phyloP scores from a whole-genome alignment of 2,329 filamentous ascomycete species.

The Fusarium avenaceum region DNA sequence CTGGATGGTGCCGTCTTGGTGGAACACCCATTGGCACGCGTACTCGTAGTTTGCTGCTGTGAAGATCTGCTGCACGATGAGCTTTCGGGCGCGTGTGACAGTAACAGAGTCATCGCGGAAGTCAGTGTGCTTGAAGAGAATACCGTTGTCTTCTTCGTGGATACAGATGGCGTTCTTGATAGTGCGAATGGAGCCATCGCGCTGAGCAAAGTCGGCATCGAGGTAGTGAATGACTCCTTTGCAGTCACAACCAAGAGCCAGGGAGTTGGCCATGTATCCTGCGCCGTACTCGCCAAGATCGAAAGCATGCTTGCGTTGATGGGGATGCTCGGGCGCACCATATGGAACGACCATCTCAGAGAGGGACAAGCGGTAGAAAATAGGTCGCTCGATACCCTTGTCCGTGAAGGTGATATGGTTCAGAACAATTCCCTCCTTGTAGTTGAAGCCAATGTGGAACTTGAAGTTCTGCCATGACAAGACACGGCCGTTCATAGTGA shows the following conservation, averaged over 20 bases:
- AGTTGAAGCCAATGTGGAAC: conserved; percentile 94
- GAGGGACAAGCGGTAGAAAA: conserved; percentile 91
- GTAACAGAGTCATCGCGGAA: conserved; percentile 91
- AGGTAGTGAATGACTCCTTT: conserved; percentile 94
- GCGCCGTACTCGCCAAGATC: conserved; percentile 85
- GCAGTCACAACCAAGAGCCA: conserved; percentile 84
- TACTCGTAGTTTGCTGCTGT: conserved; percentile 98
- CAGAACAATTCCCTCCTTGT: conserved; percentile 89
- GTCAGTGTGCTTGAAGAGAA: conserved; percentile 94
- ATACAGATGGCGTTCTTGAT: conserved; percentile 97
- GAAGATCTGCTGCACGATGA: conserved; percentile 92
- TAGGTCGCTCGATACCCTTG: conserved; percentile 78
- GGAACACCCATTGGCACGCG: conserved; percentile 79
- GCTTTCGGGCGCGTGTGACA: conserved; percentile 86
- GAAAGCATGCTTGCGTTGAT: conserved; percentile 85
- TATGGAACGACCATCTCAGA: conserved; percentile 96
- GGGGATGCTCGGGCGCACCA: conserved; percentile 82
- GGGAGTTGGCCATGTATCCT: conserved; percentile 85
- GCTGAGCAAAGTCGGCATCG: conserved; percentile 86
- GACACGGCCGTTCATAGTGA: conserved; percentile 77
- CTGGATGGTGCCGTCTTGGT: conserved; percentile 90
- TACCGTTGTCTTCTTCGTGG: conserved; percentile 92
- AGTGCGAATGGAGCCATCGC: conserved; percentile 78
- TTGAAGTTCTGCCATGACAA: conserved; percentile 95
- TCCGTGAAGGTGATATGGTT: conserved; percentile 94